Evolutionary conservation across 116 monocot genomes (phyloP), one percentile per base, ranked within the genome.

Genomic region (Thalassia testudinum): DNA sequence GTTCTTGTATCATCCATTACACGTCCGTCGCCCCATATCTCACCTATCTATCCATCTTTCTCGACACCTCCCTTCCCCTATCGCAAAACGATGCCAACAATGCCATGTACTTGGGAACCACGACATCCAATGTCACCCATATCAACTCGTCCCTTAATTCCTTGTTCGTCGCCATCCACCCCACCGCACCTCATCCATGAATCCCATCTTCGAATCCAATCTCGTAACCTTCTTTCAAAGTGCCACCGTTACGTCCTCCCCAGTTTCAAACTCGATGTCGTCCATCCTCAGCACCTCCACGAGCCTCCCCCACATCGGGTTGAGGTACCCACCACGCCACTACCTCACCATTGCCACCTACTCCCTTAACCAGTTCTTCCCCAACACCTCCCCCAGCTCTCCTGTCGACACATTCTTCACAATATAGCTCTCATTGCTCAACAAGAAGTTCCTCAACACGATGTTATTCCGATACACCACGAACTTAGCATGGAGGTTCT

Each of bases 371-470:
- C 92, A 92, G 10, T 86, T 86, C 37, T 83, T 87, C 12, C 92
- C 92, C 16, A 92, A 63, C 24, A 92, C 34, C 19, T 55, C 40
- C 25, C 57, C 72, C 24, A 92, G 68, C 59, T 92, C 87, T 27
- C 70, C 72, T 55, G 71, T 80, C 51, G 63, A 71, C 22, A 64
- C 87, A 61, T 86, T 92, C 72, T 73, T 77, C 42, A 75, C 59
- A 40, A 80, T 76, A 65, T 86, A 86, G 67, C 70, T 45, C 23
- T 77, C 72, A 16, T 92, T 92, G 77, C 82, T 86, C 70, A 92
- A 38, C 54, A 92, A 92, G 18, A 86, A 47, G 67, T 43, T 63
- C 50, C 72, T 50, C 21, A 77, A 65, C 12, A 74, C 38, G n/a
- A n/a, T n/a, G 1, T 72, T 59, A 8, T 77, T 70, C 7, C 52